Evolutionary conservation across 2,329 filamentous ascomycete genomes (phyloP), one percentile per base, ranked within the genome.

Genomic region (Pseudocercospora crystallina): DNA sequence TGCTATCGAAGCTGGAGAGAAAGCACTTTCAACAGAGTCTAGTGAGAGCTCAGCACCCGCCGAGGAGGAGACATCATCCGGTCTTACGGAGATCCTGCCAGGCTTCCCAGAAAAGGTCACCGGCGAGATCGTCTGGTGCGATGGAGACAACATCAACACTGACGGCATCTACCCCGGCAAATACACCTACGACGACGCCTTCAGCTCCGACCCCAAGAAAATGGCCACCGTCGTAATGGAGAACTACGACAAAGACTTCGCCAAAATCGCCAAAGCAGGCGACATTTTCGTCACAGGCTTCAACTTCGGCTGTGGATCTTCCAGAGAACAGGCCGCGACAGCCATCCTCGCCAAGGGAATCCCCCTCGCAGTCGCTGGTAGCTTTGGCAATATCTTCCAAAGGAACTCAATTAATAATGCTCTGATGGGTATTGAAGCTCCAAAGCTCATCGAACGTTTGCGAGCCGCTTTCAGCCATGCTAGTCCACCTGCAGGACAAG

Each of bases 211-310:
- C 0, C 76, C 73, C 0, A 86, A 89, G 54, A 83, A 83, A 49
- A 96, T 97, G 92, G 89, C 90, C 0, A 76, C 87, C 59, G 90
- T 91, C 0, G 91, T 87, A 71, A 96, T 97, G 90, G 81, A 87
- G 68, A 97, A 97, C 77, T 97, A 96, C 73, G 92, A 97, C 67
- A 73, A 80, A 0, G 68, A 76, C 0, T 96, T 96, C 67, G 70
- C 77, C 8, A 69, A 72, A 1, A 76, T 85, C 32, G 85, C 87
- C 39, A 80, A 80, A 57, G 66, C 81, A 0, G 84, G 83, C 42
- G 91, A 97, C 63, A 89, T 96, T 47, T 80, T 96, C 1, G 90
- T 96, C 0, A 74, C 85, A 0, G 90, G 90, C 30, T 94, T 85
- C 76, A 95, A 95, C 75, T 96, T 96, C 65, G 92, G 92, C 41